A percentile compares a stretch with the other conserved stretches of the same genome.
Evolutionary conservation across 225 moss, liverwort and hornwort genomes (phyloP).

Genomic region (Sphagnum contortum): DNA sequence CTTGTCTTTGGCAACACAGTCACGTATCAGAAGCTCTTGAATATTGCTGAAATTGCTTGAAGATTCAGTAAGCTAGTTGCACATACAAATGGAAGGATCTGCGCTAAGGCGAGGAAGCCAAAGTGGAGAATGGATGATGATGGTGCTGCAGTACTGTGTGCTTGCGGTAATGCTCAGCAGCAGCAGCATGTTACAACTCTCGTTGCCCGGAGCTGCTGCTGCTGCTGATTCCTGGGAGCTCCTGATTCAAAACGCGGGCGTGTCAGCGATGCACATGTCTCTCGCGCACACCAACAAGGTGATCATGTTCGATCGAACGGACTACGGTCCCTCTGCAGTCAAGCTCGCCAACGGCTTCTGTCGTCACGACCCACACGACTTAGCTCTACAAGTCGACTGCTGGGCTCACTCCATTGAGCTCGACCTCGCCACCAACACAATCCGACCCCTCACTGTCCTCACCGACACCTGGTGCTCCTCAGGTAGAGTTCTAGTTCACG

Average conservation of each 20-base stretch:
- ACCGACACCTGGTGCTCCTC: constrained; percentile 70
- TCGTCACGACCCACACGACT: constrained; percentile 26
- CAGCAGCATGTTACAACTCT: too few species aligned
- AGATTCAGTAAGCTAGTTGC: too few species aligned
- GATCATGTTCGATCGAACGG: constrained; percentile 61
- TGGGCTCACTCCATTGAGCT: constrained; percentile 55
- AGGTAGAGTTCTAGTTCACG: constrained; percentile 4
- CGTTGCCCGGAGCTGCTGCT: neutral
- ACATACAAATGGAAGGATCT: too few species aligned
- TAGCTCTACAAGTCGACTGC: constrained; percentile 49
- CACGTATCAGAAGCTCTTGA: too few species aligned
- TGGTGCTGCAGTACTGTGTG: too few species aligned
- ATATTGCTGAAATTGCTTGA: too few species aligned
- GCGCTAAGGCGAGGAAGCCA: too few species aligned
- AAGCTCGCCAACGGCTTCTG: constrained; percentile 39
- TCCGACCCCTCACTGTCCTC: constrained; percentile 34
- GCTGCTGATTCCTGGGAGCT: constrained; percentile 39
- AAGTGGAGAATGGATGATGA: too few species aligned
- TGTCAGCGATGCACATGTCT: constrained; percentile 68
- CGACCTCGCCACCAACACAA: constrained; percentile 17
- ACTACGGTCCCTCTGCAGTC: constrained; percentile 44
- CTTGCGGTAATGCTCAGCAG: too few species aligned
- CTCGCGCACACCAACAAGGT: constrained; percentile 56
- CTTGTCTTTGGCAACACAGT: too few species aligned
- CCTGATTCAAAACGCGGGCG: constrained; percentile 43